Conservation (phyloP, 1,284 basidiomycete genomes). For the Vanrija pseudolonga region DNA sequence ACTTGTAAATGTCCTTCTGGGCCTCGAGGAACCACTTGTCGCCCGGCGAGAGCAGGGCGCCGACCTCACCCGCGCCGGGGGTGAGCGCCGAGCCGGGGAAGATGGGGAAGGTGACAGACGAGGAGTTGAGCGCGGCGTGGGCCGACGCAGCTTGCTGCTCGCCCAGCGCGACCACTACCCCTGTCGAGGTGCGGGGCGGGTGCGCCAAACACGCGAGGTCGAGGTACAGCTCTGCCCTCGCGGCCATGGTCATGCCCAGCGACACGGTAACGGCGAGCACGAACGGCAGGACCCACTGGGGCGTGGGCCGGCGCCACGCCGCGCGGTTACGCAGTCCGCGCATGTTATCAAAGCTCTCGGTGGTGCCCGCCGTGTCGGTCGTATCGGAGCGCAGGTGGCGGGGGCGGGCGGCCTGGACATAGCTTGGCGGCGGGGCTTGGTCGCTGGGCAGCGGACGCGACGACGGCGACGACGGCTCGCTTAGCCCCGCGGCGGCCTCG, state of each 20-base stretch:
- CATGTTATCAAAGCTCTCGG: constrained; percentile 26
- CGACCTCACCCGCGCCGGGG: background rate
- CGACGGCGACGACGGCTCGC: background rate
- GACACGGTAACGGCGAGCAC: constrained; percentile 32
- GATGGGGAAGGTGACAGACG: background rate
- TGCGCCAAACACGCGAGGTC: constrained; percentile 47
- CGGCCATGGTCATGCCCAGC: constrained; percentile 42
- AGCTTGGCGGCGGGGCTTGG: background rate
- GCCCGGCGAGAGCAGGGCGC: constrained; percentile 23
- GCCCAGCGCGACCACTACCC: constrained; percentile 2
- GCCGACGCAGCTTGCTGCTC: background rate
- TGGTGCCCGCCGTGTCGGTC: background rate
- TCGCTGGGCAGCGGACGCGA: no score
- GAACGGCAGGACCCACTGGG: constrained; percentile 43
- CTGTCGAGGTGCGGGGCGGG: constrained; percentile 28
- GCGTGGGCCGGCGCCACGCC: constrained; percentile 37
- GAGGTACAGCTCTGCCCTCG: constrained; percentile 42
- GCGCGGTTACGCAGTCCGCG: constrained; percentile 29
- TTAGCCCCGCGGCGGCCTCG: background rate
- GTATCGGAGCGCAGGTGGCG: no score
- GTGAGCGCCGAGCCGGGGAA: no score
- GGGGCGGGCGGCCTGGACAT: no score
- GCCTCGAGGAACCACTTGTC: constrained; percentile 45
- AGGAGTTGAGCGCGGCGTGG: background rate
- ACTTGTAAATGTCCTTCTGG: constrained; percentile 32